Evolutionary conservation across 345 rosid species (phyloP).

Genomic region (Brassica napus): DNA sequence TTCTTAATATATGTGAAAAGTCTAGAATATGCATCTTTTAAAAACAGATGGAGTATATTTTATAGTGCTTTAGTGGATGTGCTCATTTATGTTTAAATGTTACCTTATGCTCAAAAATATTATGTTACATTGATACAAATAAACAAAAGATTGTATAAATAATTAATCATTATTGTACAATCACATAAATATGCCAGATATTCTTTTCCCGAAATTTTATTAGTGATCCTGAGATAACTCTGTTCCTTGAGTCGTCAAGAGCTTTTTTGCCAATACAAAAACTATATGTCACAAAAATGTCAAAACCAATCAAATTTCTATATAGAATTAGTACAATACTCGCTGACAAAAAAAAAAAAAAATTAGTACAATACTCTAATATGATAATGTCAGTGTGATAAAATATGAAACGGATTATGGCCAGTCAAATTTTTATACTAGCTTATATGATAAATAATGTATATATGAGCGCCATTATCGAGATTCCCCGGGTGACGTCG

Average conservation of each 20-base stretch:
- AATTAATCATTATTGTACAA: neutral
- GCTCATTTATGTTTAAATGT: neutral
- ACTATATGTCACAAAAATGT: neutral
- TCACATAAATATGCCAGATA: neutral
- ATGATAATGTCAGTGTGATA: neutral
- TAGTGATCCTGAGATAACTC: neutral
- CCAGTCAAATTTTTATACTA: neutral
- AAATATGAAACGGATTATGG: neutral
- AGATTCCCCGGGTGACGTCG: slow-evolving; percentile 2
- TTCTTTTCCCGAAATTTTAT: neutral
- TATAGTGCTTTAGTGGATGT: no score
- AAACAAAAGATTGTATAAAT: neutral
- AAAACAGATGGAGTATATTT: no score
- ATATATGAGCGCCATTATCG: neutral
- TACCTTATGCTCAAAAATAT: no score
- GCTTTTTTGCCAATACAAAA: neutral
- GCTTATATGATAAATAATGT: neutral
- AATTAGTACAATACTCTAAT: neutral
- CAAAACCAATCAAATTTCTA: neutral
- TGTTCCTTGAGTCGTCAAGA: neutral
- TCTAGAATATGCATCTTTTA: no score
- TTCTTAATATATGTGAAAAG: no score
- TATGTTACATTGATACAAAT: neutral
- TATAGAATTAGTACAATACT: neutral
- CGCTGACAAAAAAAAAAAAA: no score